Conservation (phyloP, 2,329 filamentous ascomycete species). For the Tricladium varicosporioides region DNA sequence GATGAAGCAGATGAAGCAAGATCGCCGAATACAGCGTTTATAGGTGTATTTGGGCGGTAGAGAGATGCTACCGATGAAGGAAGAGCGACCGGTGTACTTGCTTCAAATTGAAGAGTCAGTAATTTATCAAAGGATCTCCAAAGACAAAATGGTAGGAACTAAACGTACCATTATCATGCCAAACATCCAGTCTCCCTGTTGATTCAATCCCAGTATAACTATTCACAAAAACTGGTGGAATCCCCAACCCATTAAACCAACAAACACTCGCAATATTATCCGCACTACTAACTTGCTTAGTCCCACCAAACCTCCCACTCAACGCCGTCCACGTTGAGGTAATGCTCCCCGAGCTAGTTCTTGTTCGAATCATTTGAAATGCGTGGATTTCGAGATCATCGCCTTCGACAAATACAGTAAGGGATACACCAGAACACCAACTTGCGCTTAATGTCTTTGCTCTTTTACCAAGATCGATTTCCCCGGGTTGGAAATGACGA, state of each 20-base stretch:
- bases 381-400: conserved; percentile 2
- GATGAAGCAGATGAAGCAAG: neutral
- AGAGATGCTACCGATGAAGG: neutral
- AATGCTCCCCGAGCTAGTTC: neutral
- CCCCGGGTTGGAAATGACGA: neutral
- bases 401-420: neutral
- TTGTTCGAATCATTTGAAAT: neutral
- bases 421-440: neutral
- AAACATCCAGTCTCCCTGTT: neutral
- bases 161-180: neutral
- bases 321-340: neutral
- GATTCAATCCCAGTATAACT: neutral
- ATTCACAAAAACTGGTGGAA: neutral
- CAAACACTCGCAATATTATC: neutral
- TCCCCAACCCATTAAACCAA: neutral
- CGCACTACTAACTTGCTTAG: neutral
- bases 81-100: neutral
- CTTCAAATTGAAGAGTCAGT: neutral
- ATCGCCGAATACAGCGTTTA: neutral
- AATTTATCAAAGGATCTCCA: neutral
- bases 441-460: neutral
- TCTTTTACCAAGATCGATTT: neutral
- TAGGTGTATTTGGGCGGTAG: conserved; percentile 5
- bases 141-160: neutral
- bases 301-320: neutral